Conservation (phyloP, 1,284 basidiomycete species). For the Leucoagaricus sp. region DNA sequence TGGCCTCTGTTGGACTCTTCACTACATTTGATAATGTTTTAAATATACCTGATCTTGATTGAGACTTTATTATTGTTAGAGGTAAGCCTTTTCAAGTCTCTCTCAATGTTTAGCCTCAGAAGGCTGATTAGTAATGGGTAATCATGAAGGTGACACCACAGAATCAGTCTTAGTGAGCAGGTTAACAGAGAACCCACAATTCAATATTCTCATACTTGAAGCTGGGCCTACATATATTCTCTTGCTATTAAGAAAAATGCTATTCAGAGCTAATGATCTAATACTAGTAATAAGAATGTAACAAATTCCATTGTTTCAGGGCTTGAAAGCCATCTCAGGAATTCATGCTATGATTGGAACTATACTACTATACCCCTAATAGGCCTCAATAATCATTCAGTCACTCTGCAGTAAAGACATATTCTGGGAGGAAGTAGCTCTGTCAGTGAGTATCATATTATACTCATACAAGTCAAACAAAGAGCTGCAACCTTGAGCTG, state of each 20-base stretch:
- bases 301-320: conserved; percentile 1
- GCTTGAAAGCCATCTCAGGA: neutral
- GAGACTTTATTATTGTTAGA: neutral
- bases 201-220: conserved; percentile 31
- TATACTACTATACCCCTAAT: conserved; percentile 29
- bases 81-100: neutral
- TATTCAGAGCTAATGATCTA: no score
- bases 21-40: neutral
- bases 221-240: conserved; percentile 27
- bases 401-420: conserved; percentile 30
- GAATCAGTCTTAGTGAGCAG: neutral
- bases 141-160: neutral
- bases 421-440: conserved; percentile 34
- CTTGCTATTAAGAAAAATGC: neutral
- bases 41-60: neutral
- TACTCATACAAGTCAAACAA: no score
- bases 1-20: neutral
- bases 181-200: neutral
- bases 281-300: neutral
- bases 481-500: no score
- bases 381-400: conserved; percentile 25
- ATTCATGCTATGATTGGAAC: conserved; percentile 33
- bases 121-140: neutral
- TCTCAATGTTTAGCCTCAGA: no score
- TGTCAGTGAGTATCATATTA: conserved; percentile 37